A percentile compares a stretch with the other conserved stretches of the same genome.
These are phyloP conservation scores for Nepenthes alata DNA, from an alignment of 179 eudicot species.

Conservation along the genomic window DNA sequence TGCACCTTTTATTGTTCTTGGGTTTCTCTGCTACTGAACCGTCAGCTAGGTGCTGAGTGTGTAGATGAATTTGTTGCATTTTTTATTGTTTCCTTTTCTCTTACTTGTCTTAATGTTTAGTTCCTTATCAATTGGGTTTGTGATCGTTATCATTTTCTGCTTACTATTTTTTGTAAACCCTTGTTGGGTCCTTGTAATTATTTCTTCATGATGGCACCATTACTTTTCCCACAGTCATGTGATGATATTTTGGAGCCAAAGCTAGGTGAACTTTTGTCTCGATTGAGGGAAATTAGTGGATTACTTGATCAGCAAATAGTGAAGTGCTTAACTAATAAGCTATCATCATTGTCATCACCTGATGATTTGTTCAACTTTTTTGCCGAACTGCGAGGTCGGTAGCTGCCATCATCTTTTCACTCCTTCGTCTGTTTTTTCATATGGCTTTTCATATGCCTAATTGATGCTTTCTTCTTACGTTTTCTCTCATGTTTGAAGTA, in stretches of 20 bases:
- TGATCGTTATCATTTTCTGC: background rate
- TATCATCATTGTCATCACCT: constrained; percentile 55
- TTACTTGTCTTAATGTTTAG: background rate
- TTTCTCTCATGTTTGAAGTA: background rate
- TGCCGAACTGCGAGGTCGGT: constrained; percentile 67
- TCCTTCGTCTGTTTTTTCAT: background rate
- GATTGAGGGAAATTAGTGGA: constrained; percentile 51
- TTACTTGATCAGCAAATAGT: constrained; percentile 44
- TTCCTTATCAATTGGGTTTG: background rate
- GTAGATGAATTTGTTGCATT: too few relatives aligned
- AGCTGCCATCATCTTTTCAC: background rate
- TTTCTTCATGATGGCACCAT: background rate
- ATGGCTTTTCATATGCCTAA: background rate
- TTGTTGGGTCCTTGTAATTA: background rate
- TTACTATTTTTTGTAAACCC: background rate
- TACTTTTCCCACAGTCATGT: constrained; percentile 33
- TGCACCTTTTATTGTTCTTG: too few relatives aligned
- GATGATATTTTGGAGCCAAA: constrained; percentile 76
- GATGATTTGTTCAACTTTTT: constrained; percentile 90
- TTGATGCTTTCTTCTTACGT: background rate
- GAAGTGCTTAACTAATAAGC: constrained; percentile 37
- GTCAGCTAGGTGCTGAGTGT: too few relatives aligned
- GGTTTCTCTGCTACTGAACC: too few relatives aligned
- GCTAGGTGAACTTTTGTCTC: constrained; percentile 46
- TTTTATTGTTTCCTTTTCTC: background rate